Percentiles rank a stretch among this genome's conserved stretches.
These are phyloP conservation scores for Peronospora farinosa DNA, from an alignment of 352 stramenopile species.

Conservation along the genomic window DNA sequence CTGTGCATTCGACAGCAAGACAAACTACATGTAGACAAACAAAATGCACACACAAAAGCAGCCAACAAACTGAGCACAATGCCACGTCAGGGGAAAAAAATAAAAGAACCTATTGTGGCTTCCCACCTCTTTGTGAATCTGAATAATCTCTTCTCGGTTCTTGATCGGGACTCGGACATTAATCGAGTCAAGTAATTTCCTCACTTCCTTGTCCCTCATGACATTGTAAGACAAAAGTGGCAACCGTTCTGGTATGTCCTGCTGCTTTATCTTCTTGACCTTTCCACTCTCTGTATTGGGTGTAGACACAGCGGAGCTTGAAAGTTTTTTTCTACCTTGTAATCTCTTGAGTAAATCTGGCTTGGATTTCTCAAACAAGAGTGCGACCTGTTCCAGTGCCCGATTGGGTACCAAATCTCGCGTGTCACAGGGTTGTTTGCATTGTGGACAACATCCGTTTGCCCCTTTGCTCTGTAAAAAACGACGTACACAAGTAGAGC, in stretches of 20 bases:
- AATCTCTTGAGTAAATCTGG: slow-evolving; percentile 51
- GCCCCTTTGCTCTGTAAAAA: slow-evolving; percentile 68
- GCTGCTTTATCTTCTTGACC: slow-evolving; percentile 18
- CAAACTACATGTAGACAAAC: slow-evolving; percentile 43
- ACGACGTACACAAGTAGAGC: slow-evolving; percentile 74
- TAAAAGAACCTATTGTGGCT: neutral
- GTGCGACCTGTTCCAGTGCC: slow-evolving; percentile 60
- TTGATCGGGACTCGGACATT: slow-evolving; percentile 53
- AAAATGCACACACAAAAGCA: slow-evolving; percentile 1
- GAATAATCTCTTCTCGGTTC: slow-evolving; percentile 80
- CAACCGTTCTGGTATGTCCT: slow-evolving; percentile 49
- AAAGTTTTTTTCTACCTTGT: slow-evolving; percentile 5
- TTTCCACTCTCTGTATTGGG: slow-evolving; percentile 20
- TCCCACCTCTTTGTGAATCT: slow-evolving; percentile 83
- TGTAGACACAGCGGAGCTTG: slow-evolving; percentile 17
- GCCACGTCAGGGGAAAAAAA: neutral
- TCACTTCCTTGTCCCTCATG: slow-evolving; percentile 81
- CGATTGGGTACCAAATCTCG: slow-evolving; percentile 66
- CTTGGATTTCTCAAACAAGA: slow-evolving; percentile 67
- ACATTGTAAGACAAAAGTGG: slow-evolving; percentile 78
- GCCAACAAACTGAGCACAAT: slow-evolving; percentile 5
- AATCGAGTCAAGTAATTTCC: slow-evolving; percentile 66
- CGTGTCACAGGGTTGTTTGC: slow-evolving; percentile 58
- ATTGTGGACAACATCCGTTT: slow-evolving; percentile 71
- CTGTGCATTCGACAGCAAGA: slow-evolving; percentile 72